Evolutionary conservation across 495 filamentous ascomycete species (phyloP), one percentile per base, ranked within the genome.

Genomic region (Hypoxylon lienhwacheense): DNA sequence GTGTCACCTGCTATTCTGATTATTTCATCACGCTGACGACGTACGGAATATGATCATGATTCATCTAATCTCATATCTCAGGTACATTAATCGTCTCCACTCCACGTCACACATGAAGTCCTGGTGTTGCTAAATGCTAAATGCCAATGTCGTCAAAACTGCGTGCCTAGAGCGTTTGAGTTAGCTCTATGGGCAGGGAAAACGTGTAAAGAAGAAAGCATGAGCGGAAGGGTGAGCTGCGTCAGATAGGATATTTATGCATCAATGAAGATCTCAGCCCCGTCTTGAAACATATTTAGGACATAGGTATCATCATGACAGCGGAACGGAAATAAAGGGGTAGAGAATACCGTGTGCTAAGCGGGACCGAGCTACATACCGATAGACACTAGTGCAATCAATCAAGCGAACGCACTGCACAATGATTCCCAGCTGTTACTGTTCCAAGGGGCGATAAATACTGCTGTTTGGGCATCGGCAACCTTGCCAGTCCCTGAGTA

Each of bases 361-460:
- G 21, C 4, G 37, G 21, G 10, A 7, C 16, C 16, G 5, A 22
- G 20, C 5, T 26, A 56, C 58, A 29, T 56, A 61, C 58, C 47
- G 25, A 43, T 4, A 44, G 14, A 7, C 5, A n/a, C 3, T 21
- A 31, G 29, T 52, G 57, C 49, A 48, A 31, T 21, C 17, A 11
- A 31, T 51, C 50, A 65, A 25, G 54, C 42, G 17, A 72, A 57
- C n/a, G 57, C 68, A 48, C 63, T 63, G 0, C 52, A 59, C 41
- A 79, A 42, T 4, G 70, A 65, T 32, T 54, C 57, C 91, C 91
- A 96, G 4, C 86, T 86, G 17, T 69, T 68, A 28, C 53, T 67
- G 40, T 65, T 75, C 90, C 90, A 97, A 17, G 93, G 95, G 20
- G 92, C 86, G 41, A 93, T 61, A 75, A 93, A 81, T 43, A 93